Conservation (phyloP, 2,329 filamentous ascomycete species). For the Penicillium capsulatum region DNA sequence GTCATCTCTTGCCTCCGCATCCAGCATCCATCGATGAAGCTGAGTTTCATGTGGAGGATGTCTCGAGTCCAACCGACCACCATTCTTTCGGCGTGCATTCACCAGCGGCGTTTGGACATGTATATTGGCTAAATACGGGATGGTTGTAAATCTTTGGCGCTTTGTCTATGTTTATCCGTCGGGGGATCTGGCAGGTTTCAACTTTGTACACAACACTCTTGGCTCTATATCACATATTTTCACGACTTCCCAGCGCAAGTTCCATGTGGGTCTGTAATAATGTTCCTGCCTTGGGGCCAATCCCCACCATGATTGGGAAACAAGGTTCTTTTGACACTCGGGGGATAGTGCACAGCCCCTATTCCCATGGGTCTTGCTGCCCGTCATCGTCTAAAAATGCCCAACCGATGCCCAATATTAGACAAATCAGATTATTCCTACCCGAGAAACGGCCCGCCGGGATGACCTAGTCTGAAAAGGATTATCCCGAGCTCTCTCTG, state of each 20-base stretch:
- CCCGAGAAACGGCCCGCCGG: constrained; percentile 5
- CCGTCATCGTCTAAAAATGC: constrained; percentile 3
- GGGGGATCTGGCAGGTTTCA: constrained; percentile 2
- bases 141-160: constrained; percentile 16
- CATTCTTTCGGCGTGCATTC: constrained; percentile 9
- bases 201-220: constrained; percentile 12
- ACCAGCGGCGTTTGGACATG: constrained; percentile 21
- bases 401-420: constrained; percentile 15
- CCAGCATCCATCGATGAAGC: too few relatives aligned
- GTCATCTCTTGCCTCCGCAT: too few relatives aligned
- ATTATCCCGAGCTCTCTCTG: background rate
- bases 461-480: background rate
- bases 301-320: background rate
- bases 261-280: too few relatives aligned
- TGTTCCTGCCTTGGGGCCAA: too few relatives aligned
- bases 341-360: constrained; percentile 5
- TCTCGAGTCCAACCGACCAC: background rate
- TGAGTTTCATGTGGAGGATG: constrained; percentile 4
- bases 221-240: constrained; percentile 9
- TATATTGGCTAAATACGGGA: constrained; percentile 26
- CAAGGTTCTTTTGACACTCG: background rate
- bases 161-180: constrained; percentile 5
- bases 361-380: background rate
- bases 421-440: constrained; percentile 5
- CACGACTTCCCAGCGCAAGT: background rate